These are phyloP conservation scores for Xylaria digitata DNA, from an alignment of 2,329 filamentous ascomycete genomes.

Conservation along the genomic window DNA sequence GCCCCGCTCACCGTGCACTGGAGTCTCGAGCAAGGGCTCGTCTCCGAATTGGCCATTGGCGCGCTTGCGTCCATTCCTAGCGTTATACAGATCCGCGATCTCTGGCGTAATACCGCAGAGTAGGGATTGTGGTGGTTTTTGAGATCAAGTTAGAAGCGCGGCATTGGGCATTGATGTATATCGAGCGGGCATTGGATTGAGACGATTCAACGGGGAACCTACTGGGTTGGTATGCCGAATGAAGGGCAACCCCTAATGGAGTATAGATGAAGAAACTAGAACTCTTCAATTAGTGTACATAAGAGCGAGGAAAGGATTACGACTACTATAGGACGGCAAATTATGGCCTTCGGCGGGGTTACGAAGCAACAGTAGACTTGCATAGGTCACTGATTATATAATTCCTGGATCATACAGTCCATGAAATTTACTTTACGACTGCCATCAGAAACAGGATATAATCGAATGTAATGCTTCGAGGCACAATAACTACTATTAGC, in stretches of 20 bases:
- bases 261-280: constrained; percentile 12
- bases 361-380: constrained; percentile 9
- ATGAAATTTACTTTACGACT: background rate
- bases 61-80: constrained; percentile 62
- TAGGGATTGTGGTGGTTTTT: constrained; percentile 25
- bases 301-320: constrained; percentile 5
- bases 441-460: background rate
- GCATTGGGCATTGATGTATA: background rate
- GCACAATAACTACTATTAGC: constrained; percentile 3
- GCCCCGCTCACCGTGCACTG: constrained; percentile 87
- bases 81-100: constrained; percentile 48
- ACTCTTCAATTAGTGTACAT: constrained; percentile 12
- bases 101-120: constrained; percentile 50
- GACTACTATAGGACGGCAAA: constrained; percentile 7
- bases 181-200: constrained; percentile 9
- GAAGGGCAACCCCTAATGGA: background rate
- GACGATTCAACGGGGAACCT: background rate
- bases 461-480: background rate
- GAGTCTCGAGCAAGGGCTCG: constrained; percentile 74
- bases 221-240: background rate
- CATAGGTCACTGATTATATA: constrained; percentile 2
- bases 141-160: background rate
- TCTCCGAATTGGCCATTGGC: constrained; percentile 69
- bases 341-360: constrained; percentile 10
- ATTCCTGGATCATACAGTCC: constrained; percentile 1